Base-by-base conservation (phyloP, 163 green algal genomes). In the Prototheca wickerhamii region DNA sequence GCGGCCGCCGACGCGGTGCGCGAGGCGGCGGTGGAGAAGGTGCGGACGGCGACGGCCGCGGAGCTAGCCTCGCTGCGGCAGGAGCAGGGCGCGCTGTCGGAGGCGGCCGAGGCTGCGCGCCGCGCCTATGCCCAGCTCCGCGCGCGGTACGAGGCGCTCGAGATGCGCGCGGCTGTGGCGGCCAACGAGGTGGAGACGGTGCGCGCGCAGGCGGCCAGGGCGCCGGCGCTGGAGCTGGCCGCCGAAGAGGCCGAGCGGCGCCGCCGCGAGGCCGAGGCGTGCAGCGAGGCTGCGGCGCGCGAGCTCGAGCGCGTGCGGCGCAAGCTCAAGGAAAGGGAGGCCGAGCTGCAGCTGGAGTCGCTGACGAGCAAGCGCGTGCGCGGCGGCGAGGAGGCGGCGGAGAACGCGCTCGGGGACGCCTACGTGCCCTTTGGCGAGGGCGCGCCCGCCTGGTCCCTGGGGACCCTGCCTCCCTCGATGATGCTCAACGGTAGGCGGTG, bases 41-140 rank as follows among this genome's bases (percentile, higher is more conserved):
- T 50, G 20, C 31, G 31, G 2, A 30, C n/a, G 15, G 56, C 43
- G 28, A 51, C 63, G 15, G 68, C 66, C 28, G 46, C 68, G 0
- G 59, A 73, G 61, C 37, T 70, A 37, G 55, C 61, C 15, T 51
- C 66, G 33, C 37, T 68, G 34, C 35, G 50, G 12, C 44, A 37
- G 33, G 54, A 32, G 10, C 49, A 33, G 4, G 55, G 46, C 21
- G 34, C 58, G 30, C 65, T 65, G 3, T 46, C 21, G 3, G 65
- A 67, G 6, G 51, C 42, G 1, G 49, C 54, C 0, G 65, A 70
- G 3, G 71, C 71, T 2, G 66, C 71, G 4, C 61, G 58, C 65
- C 70, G 60, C 23, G 37, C 42, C 1, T 78, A 78, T 31, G 71
- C 73, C 54, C 71, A 78, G 54, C 42, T 78, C 5, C 67, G 66